Conservation (phyloP, 805 yeast species). For the Starmerella davenportii region DNA sequence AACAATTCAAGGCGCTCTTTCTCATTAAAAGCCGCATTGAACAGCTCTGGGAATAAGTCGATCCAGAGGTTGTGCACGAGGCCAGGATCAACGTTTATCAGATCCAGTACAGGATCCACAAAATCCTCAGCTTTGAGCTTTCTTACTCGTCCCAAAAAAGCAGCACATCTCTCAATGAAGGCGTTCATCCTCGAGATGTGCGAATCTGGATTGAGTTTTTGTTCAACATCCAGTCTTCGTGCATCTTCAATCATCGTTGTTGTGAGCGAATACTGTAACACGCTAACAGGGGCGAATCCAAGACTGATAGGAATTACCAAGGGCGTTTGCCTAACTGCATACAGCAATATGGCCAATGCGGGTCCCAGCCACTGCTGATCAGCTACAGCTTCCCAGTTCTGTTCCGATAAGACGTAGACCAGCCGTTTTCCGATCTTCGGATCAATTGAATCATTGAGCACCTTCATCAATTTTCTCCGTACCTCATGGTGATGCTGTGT, state of each 20-base stretch:
- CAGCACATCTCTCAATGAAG: conserved; percentile 20
- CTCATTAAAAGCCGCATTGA: conserved; percentile 43
- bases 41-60: conserved; percentile 63
- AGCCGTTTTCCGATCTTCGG: conserved; percentile 59
- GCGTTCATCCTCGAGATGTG: conserved; percentile 15
- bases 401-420: conserved; percentile 78
- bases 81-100: conserved; percentile 65
- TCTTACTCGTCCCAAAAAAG: conserved; percentile 24
- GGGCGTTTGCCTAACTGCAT: conserved; percentile 43
- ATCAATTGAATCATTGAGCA: conserved; percentile 63
- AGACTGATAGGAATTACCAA: conserved; percentile 26
- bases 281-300: conserved; percentile 21
- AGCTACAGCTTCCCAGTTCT: conserved; percentile 89
- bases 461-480: conserved; percentile 59
- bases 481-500: conserved; percentile 43
- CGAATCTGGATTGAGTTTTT: neutral
- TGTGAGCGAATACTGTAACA: conserved; percentile 9
- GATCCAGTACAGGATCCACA: conserved; percentile 52
- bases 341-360: conserved; percentile 71
- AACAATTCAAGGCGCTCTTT: conserved; percentile 72
- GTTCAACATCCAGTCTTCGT: neutral
- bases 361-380: conserved; percentile 92
- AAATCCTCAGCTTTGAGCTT: conserved; percentile 40
- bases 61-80: conserved; percentile 75
- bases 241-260: conserved; percentile 1